Conservation (phyloP, 768 basidiomycete species). For the Leccinum aurantiacum region DNA sequence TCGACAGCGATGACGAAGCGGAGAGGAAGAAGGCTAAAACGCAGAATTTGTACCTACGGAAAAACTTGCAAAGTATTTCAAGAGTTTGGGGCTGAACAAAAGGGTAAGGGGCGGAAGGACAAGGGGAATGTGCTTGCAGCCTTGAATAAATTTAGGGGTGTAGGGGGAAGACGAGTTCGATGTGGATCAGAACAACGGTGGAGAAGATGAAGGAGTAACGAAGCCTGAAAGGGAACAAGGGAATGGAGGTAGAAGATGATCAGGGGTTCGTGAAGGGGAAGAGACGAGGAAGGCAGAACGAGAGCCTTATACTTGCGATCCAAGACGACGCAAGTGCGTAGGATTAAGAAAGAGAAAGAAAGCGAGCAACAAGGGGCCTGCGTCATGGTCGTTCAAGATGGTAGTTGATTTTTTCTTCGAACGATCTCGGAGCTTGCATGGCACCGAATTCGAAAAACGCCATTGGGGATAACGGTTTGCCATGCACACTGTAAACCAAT, state of each 20-base stretch:
- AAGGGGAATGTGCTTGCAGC: conserved; percentile 71
- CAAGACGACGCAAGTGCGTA: conserved; percentile 48
- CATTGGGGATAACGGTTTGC: neutral
- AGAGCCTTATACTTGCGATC: conserved; percentile 62
- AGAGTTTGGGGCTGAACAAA: conserved; percentile 57
- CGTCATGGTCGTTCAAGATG: conserved; percentile 20
- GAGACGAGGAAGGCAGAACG: conserved; percentile 75
- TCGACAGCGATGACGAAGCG: conserved; percentile 67
- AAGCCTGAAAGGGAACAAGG: conserved; percentile 40
- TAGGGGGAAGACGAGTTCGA: conserved; percentile 18
- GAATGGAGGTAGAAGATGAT: conserved; percentile 78
- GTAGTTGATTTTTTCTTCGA: conserved; percentile 7
- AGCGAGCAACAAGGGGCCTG: too few species aligned
- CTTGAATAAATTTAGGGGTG: conserved; percentile 64
- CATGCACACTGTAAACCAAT: neutral
- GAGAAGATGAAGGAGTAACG: conserved; percentile 11
- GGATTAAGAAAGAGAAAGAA: too few species aligned
- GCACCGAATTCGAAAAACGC: neutral
- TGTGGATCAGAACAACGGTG: conserved; percentile 11
- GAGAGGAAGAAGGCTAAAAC: conserved; percentile 58
- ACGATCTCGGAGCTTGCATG: neutral
- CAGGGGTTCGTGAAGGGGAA: conserved; percentile 69
- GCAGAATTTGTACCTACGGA: conserved; percentile 68
- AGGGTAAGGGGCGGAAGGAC: conserved; percentile 62
- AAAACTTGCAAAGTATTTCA: conserved; percentile 79